These are phyloP conservation scores for Lentinula raphanica DNA, from an alignment of 768 basidiomycete genomes.

Conservation along the genomic window DNA sequence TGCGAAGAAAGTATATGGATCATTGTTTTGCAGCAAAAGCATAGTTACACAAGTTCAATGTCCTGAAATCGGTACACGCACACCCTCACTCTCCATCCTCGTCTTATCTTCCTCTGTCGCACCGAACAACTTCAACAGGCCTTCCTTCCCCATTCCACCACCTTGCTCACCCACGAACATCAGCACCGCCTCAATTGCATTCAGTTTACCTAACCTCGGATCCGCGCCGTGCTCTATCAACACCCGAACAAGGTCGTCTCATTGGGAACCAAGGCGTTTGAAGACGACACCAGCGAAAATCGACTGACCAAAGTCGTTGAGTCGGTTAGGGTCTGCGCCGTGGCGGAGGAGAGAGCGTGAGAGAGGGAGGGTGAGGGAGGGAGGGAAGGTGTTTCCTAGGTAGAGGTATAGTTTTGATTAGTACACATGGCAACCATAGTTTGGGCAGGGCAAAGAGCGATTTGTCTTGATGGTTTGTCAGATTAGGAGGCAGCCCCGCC, in stretches of 20 bases:
- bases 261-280: slow-evolving; percentile 37
- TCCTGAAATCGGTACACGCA: slow-evolving; percentile 1
- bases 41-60: slow-evolving; percentile 14
- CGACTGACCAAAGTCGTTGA: slow-evolving; percentile 70
- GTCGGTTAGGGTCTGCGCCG: slow-evolving; percentile 60
- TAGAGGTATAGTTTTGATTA: neutral
- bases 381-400: slow-evolving; percentile 60
- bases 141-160: slow-evolving; percentile 31
- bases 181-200: slow-evolving; percentile 60
- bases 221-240: slow-evolving; percentile 56
- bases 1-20: too few species aligned
- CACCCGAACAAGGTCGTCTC: slow-evolving; percentile 56
- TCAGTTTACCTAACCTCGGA: slow-evolving; percentile 61
- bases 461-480: slow-evolving; percentile 67
- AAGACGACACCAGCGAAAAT: slow-evolving; percentile 76
- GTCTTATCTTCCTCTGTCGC: slow-evolving; percentile 48
- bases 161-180: slow-evolving; percentile 41
- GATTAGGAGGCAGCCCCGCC: slow-evolving; percentile 64
- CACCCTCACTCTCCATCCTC: slow-evolving; percentile 7
- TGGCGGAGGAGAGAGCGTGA: slow-evolving; percentile 46
- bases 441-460: too few species aligned
- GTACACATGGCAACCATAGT: neutral
- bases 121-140: slow-evolving; percentile 52
- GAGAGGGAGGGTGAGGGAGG: slow-evolving; percentile 52
- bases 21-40: too few species aligned